phyloP scores from a whole-genome alignment of 306 rosid species.

The Cajanus cajan region DNA sequence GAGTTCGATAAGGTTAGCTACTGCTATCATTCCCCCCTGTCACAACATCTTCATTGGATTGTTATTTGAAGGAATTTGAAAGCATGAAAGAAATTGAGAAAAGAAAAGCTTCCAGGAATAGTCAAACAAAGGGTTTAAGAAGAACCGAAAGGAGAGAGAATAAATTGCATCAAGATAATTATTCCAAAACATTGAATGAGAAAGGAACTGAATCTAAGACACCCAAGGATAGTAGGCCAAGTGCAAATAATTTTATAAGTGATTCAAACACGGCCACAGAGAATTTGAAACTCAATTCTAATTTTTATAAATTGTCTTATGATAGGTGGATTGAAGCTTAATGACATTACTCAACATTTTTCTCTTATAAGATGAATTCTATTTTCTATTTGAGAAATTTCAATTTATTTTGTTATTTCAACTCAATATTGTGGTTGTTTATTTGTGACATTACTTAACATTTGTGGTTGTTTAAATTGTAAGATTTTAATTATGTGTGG shows the following conservation, averaged over 20 bases:
- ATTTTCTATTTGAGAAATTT: too few relatives aligned
- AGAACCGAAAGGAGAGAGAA: constrained; percentile 58
- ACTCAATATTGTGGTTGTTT: too few relatives aligned
- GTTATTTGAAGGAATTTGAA: constrained; percentile 38
- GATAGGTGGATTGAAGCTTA: too few relatives aligned
- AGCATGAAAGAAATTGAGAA: constrained; percentile 76
- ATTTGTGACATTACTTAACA: too few relatives aligned
- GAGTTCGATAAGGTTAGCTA: constrained; percentile 30
- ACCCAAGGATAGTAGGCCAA: constrained; percentile 43
- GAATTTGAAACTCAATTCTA: constrained; percentile 64
- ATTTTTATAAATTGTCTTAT: too few relatives aligned
- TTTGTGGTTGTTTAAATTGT: too few relatives aligned
- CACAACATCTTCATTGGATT: constrained; percentile 33
- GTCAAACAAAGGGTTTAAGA: constrained; percentile 54
- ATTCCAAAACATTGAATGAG: constrained; percentile 46
- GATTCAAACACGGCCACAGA: constrained; percentile 55
- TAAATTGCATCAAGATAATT: constrained; percentile 50
- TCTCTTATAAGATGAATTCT: too few relatives aligned
- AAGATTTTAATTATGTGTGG: too few relatives aligned
- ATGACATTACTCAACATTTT: too few relatives aligned
- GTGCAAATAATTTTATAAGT: constrained; percentile 38
- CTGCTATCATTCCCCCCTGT: constrained; percentile 28
- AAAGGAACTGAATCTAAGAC: constrained; percentile 53
- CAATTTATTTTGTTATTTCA: too few relatives aligned
- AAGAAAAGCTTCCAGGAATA: constrained; percentile 54